Evolutionary conservation across 2,329 filamentous ascomycete genomes (phyloP).

Genomic region (Trichoderma arundinaceum): DNA sequence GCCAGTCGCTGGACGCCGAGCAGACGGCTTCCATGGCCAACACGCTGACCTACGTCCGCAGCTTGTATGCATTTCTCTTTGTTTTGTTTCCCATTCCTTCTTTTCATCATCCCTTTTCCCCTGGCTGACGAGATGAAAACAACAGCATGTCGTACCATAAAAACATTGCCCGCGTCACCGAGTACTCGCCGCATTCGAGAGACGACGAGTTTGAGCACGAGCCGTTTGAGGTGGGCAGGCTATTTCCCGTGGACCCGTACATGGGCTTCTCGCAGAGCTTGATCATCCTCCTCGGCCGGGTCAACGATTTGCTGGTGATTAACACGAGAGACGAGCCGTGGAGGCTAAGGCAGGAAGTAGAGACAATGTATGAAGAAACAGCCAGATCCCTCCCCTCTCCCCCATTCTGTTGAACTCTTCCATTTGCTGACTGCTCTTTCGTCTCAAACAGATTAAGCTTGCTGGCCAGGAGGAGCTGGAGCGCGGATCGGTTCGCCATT

Average conservation of each 20-base stretch:
- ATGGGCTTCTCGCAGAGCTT: conserved; percentile 29
- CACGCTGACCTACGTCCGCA: conserved; percentile 23
- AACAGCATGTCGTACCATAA: conserved; percentile 29
- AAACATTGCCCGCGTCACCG: conserved; percentile 20
- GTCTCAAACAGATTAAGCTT: conserved; percentile 7
- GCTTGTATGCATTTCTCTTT: conserved; percentile 14
- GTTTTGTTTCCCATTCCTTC: not conserved
- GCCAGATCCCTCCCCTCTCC: not conserved
- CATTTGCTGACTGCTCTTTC: not conserved
- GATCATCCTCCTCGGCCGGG: conserved; percentile 20
- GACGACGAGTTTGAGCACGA: conserved; percentile 4
- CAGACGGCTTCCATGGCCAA: conserved; percentile 20
- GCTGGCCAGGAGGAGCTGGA: conserved; percentile 21
- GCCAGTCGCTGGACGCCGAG: conserved; percentile 6
- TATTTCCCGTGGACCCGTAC: conserved; percentile 17
- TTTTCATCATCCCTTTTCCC: no score
- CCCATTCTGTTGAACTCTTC: not conserved
- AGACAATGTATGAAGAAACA: conserved; percentile 9
- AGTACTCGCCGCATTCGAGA: not conserved
- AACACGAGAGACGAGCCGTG: conserved; percentile 1
- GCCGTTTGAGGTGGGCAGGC: conserved; percentile 4
- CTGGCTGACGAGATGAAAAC: not conserved
- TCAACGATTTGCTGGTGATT: conserved; percentile 10
- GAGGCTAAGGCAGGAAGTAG: not conserved
- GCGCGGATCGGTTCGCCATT: conserved; percentile 22